Percentiles rank a stretch among this genome's conserved stretches.
These are phyloP conservation scores for Xerocomus minutiporus DNA, from an alignment of 1,284 basidiomycete genomes.

Conservation along the genomic window DNA sequence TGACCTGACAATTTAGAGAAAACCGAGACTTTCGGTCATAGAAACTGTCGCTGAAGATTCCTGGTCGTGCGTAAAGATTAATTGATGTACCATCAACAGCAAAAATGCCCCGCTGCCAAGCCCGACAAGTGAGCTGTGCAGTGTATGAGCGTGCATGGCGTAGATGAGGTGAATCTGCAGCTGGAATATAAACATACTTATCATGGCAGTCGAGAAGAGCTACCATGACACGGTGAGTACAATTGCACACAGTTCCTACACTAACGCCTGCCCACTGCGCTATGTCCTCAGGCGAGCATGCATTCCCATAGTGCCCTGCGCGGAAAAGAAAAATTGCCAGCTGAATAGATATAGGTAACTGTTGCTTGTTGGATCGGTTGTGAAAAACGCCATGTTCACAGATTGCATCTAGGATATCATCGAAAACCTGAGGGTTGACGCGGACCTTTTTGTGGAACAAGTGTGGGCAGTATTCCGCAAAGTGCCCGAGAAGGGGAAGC, in stretches of 20 bases:
- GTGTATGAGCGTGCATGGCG: background rate
- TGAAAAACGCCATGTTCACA: background rate
- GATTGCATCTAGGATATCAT: background rate
- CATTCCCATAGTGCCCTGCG: background rate
- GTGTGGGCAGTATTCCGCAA: background rate
- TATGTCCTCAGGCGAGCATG: background rate
- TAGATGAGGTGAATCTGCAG: background rate
- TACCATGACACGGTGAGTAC: background rate
- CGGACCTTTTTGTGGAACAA: background rate
- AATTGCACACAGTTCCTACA: background rate
- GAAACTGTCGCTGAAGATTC: too few species aligned
- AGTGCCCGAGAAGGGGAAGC: background rate
- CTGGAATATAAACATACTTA: background rate
- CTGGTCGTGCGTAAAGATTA: too few species aligned
- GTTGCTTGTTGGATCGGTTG: background rate
- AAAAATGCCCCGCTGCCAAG: background rate
- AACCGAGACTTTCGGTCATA: too few species aligned
- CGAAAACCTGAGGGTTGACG: background rate
- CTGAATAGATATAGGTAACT: background rate
- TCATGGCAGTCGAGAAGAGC: background rate
- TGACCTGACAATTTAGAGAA: too few species aligned
- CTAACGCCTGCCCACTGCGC: too few species aligned
- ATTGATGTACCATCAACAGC: background rate
- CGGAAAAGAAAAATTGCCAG: background rate
- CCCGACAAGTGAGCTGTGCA: too few species aligned